phyloP scores from a whole-genome alignment of 768 basidiomycete species.

The Phanerochaete sordida region DNA sequence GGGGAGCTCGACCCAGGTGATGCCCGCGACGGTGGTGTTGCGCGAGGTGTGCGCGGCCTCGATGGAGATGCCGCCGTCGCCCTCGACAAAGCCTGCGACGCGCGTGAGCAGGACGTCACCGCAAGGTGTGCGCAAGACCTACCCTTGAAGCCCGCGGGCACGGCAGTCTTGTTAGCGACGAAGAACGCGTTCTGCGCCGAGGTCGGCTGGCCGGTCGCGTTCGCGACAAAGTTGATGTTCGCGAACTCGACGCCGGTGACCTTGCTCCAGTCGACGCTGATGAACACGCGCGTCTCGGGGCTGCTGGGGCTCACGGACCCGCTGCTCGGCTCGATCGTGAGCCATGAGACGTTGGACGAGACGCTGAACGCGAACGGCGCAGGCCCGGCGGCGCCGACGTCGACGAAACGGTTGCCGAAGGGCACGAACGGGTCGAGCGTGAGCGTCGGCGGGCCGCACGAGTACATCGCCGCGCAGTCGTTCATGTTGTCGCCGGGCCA shows the following conservation, averaged over 20 bases:
- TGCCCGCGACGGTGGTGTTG: slow-evolving; percentile 45
- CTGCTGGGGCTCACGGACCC: slow-evolving; percentile 46
- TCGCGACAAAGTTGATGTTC: slow-evolving; percentile 44
- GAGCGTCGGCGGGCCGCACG: slow-evolving; percentile 46
- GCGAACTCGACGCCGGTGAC: slow-evolving; percentile 38
- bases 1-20: slow-evolving; percentile 57
- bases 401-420: slow-evolving; percentile 51
- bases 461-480: slow-evolving; percentile 49
- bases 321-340: slow-evolving; percentile 40
- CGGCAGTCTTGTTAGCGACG: slow-evolving; percentile 29
- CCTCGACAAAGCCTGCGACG: slow-evolving; percentile 54
- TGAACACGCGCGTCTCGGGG: slow-evolving; percentile 52
- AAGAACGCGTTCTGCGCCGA: slow-evolving; percentile 25
- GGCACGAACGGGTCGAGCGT: slow-evolving; percentile 56
- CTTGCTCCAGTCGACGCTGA: slow-evolving; percentile 56
- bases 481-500: slow-evolving; percentile 69
- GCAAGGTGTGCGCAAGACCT: slow-evolving; percentile 1
- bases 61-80: slow-evolving; percentile 58
- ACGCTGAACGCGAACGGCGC: slow-evolving; percentile 52
- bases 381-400: slow-evolving; percentile 60
- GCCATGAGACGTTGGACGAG: slow-evolving; percentile 48
- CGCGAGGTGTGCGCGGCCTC: slow-evolving; percentile 58
- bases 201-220: slow-evolving; percentile 35
- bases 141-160: slow-evolving; percentile 50
- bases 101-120: neutral